phyloP scores from a whole-genome alignment of 768 basidiomycete species.

The Termitomyces eurrhizus region DNA sequence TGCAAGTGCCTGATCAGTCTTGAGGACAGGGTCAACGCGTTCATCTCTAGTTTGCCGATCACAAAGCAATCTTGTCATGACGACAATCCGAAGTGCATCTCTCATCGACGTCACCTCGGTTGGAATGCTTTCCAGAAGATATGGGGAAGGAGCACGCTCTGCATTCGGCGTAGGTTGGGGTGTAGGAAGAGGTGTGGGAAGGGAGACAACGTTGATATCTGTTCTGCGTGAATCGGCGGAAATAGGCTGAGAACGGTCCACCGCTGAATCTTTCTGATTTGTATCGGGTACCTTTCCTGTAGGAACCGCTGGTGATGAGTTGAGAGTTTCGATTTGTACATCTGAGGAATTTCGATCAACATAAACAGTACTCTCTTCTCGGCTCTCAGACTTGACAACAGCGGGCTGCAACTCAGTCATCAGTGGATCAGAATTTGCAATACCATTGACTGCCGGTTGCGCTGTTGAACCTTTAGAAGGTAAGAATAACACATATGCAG shows the following conservation, averaged over 20 bases:
- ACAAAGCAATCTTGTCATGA: constrained; percentile 55
- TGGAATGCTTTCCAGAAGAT: constrained; percentile 31
- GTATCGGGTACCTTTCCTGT: neutral
- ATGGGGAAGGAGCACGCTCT: constrained; percentile 6
- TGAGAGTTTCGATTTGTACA: neutral
- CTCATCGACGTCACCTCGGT: constrained; percentile 40
- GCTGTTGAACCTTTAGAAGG: neutral
- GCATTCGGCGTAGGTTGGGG: constrained; percentile 6
- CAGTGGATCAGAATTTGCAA: neutral
- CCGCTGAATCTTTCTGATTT: neutral
- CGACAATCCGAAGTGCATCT: constrained; percentile 61
- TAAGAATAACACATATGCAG: neutral
- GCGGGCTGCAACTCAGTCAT: neutral
- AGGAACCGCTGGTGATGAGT: neutral
- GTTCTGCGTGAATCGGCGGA: neutral
- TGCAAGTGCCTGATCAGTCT: constrained; percentile 51
- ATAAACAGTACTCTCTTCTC: neutral
- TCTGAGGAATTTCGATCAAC: neutral
- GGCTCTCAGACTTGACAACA: neutral
- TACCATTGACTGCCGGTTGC: neutral
- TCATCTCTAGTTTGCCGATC: constrained; percentile 62
- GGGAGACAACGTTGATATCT: neutral
- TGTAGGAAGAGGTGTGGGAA: constrained; percentile 11
- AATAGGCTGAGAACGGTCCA: neutral
- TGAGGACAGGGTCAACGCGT: constrained; percentile 58